Conservation (phyloP, 371 early-diverging fungal genomes). For the Apophysomyces trapeziformis region DNA sequence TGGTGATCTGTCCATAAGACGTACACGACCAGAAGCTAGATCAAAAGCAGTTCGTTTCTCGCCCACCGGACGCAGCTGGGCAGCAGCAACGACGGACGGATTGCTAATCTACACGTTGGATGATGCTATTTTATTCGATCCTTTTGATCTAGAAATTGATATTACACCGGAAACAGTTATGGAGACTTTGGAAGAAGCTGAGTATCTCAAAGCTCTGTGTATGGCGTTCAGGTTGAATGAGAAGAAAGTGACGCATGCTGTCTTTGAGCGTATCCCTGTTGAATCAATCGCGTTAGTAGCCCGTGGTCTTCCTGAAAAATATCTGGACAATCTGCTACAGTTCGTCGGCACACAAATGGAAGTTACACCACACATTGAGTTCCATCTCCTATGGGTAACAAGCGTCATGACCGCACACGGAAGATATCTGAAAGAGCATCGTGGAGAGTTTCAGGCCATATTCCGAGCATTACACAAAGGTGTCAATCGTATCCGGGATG, state of each 20-base stretch:
- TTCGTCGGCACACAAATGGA: conserved; percentile 82
- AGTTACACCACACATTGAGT: conserved; percentile 83
- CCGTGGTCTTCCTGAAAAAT: conserved; percentile 80
- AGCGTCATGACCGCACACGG: conserved; percentile 81
- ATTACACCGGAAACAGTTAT: conserved; percentile 89
- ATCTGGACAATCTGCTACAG: conserved; percentile 80
- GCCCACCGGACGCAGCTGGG: conserved; percentile 94
- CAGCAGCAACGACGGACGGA: conserved; percentile 97
- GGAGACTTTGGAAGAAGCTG: conserved; percentile 69
- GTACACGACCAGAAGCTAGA: conserved; percentile 78
- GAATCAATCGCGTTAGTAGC: conserved; percentile 75
- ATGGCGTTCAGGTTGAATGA: conserved; percentile 95
- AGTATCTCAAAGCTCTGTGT: conserved; percentile 86
- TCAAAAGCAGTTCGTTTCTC: conserved; percentile 88
- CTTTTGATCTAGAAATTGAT: conserved; percentile 95
- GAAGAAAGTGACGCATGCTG: conserved; percentile 67
- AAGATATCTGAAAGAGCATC: conserved; percentile 78
- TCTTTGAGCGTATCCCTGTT: conserved; percentile 85
- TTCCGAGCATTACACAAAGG: too few relatives aligned
- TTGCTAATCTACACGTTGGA: conserved; percentile 93
- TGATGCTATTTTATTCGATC: conserved; percentile 92
- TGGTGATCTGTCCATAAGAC: conserved; percentile 84
- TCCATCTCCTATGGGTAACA: conserved; percentile 84
- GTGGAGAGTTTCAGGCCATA: conserved; percentile 66
- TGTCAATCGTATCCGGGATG: too few relatives aligned